These are phyloP conservation scores for Brassica balearica DNA, from an alignment of 441 rosid species.

Conservation along the genomic window DNA sequence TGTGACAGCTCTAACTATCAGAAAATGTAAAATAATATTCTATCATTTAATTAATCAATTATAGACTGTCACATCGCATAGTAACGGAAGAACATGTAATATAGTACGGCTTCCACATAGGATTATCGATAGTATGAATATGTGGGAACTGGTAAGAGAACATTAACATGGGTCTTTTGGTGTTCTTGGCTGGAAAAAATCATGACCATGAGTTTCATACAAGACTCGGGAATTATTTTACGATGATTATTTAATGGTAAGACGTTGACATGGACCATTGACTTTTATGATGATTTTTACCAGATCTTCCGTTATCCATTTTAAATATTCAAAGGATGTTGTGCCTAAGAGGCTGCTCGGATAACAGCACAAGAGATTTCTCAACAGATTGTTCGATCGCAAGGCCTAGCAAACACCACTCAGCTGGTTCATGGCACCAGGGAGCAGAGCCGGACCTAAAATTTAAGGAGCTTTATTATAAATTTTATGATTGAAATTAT, in stretches of 20 bases:
- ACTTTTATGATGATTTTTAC: too few relatives aligned
- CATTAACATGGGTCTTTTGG: slow-evolving; percentile 17
- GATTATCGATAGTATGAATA: neutral
- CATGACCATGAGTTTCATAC: slow-evolving; percentile 19
- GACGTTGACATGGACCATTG: too few relatives aligned
- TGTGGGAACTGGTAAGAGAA: neutral
- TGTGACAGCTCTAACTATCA: neutral
- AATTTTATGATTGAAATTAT: too few relatives aligned
- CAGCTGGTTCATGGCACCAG: too few relatives aligned
- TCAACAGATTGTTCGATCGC: too few relatives aligned
- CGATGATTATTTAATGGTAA: neutral
- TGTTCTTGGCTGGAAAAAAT: slow-evolving; percentile 33
- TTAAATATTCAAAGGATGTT: too few relatives aligned
- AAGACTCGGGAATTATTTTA: slow-evolving; percentile 3
- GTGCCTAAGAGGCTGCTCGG: too few relatives aligned
- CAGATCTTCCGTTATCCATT: too few relatives aligned
- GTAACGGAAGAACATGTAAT: neutral
- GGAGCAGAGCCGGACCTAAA: too few relatives aligned
- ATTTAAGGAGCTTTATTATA: too few relatives aligned
- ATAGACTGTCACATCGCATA: neutral
- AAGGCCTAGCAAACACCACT: too few relatives aligned
- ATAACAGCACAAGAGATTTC: too few relatives aligned
- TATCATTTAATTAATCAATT: neutral
- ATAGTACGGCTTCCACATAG: neutral
- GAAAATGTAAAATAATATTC: neutral